These are phyloP conservation scores for Botrytis tulipae DNA, from an alignment of 2,329 filamentous ascomycete genomes.

Conservation along the genomic window DNA sequence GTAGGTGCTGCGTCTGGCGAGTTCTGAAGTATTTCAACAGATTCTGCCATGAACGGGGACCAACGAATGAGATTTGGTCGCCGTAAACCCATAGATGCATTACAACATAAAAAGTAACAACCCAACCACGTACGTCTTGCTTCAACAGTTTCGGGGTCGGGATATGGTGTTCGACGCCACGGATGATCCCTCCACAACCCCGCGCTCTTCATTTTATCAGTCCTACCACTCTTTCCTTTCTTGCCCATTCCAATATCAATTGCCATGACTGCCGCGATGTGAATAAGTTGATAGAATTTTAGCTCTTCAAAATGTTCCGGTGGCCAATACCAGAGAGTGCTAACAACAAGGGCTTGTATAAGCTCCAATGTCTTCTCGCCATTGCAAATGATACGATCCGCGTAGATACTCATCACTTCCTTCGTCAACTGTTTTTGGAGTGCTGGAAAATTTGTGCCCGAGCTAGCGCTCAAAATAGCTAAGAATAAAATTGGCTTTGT, in stretches of 20 bases:
- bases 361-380: constrained; percentile 52
- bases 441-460: constrained; percentile 51
- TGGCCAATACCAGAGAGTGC: constrained; percentile 50
- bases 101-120: constrained; percentile 41
- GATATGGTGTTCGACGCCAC: constrained; percentile 44
- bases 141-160: constrained; percentile 38
- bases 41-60: constrained; percentile 46
- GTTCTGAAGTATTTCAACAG: constrained; percentile 44
- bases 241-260: constrained; percentile 41
- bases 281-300: constrained; percentile 52
- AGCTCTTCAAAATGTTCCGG: constrained; percentile 47
- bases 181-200: constrained; percentile 43
- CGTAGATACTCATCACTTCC: constrained; percentile 49
- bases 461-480: constrained; percentile 62
- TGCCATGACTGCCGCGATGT: constrained; percentile 51
- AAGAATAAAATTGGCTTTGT: constrained; percentile 66
- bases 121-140: constrained; percentile 39
- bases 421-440: constrained; percentile 47
- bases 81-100: constrained; percentile 45
- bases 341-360: constrained; percentile 49
- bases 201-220: constrained; percentile 41
- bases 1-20: constrained; percentile 42
- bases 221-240: constrained; percentile 37
- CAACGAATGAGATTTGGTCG: constrained; percentile 47
- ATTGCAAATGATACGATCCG: constrained; percentile 47